Base-by-base conservation (phyloP, 805 yeast species). In the Wickerhamiella kurtzmanii region DNA sequence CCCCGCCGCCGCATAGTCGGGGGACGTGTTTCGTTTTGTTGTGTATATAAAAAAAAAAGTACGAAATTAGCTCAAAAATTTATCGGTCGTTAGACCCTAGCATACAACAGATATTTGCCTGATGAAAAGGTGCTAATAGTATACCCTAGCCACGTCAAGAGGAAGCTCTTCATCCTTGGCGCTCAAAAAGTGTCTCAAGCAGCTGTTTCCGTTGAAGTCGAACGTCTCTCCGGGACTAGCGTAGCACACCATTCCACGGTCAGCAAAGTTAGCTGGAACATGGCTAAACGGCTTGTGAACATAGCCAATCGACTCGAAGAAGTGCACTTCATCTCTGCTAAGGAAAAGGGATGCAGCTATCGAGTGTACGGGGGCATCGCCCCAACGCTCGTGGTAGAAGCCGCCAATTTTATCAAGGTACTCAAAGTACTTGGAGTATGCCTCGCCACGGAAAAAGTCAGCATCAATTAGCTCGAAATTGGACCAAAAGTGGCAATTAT, bases 351-450 rank as follows among this genome's bases (percentile, higher is more conserved):
- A 61, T 1, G 75, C 78, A 1, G 77, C 94, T 22, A 85, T 67
- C 0, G 89, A 69, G 61, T 86, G 95, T 15, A 86, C 83, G 0
- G 95, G 95, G 0, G 95, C 95, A 65, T 87, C 96, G 13, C 96
- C 96, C 96, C 96, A 87, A 49, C 95, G 67, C 63, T 86, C 95
- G 65, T 86, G 86, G 68, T 82, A 86, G 60, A 87, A 80, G 2
- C 94, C 94, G 50, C 94, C 88, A 1, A 79, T 67, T 39, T 67
- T 63, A 60, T 85, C 92, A 51, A 84, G 70, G 57, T 73, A 67
- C 22, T 79, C 77, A 53, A 84, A 82, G 63, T 77, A 83, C 43
- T 72, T 73, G 28, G 68, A 63, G 64, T 86, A 86, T 15, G 80
- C 80, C 45, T 79, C 75, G 20, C 77, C 67, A 58, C 89, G 69